Conservation (phyloP, 2,329 filamentous ascomycete species). For the Helotiales sp. region DNA sequence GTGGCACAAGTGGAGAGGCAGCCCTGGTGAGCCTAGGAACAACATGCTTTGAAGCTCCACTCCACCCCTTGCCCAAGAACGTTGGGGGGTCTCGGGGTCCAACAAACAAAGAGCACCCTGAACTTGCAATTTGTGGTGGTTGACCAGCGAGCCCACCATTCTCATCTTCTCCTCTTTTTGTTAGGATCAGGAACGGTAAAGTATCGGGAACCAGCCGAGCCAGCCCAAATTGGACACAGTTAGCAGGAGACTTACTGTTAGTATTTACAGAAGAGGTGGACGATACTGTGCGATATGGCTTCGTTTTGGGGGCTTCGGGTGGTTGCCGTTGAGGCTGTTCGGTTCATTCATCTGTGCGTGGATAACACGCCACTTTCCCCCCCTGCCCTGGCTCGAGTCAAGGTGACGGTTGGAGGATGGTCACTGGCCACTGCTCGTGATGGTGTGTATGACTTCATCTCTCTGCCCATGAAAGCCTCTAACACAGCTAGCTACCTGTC, state of each 20-base stretch:
- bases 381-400: neutral
- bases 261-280: too few species aligned
- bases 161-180: neutral
- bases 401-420: neutral
- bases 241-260: too few species aligned
- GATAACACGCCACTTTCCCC: conserved; percentile 16
- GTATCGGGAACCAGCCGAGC: neutral
- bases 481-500: neutral
- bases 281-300: too few species aligned
- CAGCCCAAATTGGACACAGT: too few species aligned
- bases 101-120: neutral
- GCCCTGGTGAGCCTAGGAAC: conserved; percentile 8
- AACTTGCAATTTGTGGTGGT: neutral
- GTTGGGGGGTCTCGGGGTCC: neutral
- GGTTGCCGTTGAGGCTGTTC: neutral
- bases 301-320: neutral
- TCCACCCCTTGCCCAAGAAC: neutral
- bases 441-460: neutral
- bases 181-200: neutral
- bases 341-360: neutral
- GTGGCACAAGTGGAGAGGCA: conserved; percentile 5
- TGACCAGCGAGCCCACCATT: neutral
- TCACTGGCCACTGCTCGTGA: neutral
- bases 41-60: neutral
- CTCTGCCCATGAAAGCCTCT: neutral